Percentiles rank a stretch among this genome's conserved stretches.
phyloP scores from a whole-genome alignment of 768 basidiomycete genomes.

The Termitomyces sp. region DNA sequence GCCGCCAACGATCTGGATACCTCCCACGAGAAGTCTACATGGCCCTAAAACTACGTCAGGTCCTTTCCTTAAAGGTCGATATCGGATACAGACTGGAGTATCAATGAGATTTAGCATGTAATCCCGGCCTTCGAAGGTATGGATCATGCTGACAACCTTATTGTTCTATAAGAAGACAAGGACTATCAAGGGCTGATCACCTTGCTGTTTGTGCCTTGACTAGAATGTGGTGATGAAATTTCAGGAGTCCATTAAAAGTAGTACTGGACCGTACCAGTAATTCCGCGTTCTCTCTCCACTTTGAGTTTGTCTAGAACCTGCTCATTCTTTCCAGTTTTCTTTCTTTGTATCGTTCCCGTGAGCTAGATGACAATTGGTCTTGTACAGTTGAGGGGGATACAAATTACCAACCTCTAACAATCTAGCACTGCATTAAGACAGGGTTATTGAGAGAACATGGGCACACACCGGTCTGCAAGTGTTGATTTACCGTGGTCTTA shows the following conservation, averaged over 20 bases:
- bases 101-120: conserved; percentile 93
- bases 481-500: conserved; percentile 93
- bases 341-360: conserved; percentile 79
- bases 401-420: conserved; percentile 61
- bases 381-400: background rate
- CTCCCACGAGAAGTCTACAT: conserved; percentile 98
- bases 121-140: conserved; percentile 43
- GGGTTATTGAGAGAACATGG: background rate
- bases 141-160: conserved; percentile 62
- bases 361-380: conserved; percentile 43
- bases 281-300: conserved; percentile 94
- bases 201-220: conserved; percentile 97
- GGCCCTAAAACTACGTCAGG: conserved; percentile 47
- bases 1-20: conserved; percentile 89
- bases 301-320: conserved; percentile 93
- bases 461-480: conserved; percentile 72
- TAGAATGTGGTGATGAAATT: conserved; percentile 19
- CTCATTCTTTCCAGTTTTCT: conserved; percentile 61
- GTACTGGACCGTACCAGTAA: conserved; percentile 57
- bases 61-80: background rate
- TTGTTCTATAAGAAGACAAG: conserved; percentile 1
- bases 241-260: background rate
- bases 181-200: conserved; percentile 25
- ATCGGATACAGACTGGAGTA: conserved; percentile 61
- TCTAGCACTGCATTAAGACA: conserved; percentile 27